A percentile compares a stretch with the other conserved stretches of the same genome.
Conservation (phyloP, 805 yeast species). For the Metschnikowia arizonensis region DNA sequence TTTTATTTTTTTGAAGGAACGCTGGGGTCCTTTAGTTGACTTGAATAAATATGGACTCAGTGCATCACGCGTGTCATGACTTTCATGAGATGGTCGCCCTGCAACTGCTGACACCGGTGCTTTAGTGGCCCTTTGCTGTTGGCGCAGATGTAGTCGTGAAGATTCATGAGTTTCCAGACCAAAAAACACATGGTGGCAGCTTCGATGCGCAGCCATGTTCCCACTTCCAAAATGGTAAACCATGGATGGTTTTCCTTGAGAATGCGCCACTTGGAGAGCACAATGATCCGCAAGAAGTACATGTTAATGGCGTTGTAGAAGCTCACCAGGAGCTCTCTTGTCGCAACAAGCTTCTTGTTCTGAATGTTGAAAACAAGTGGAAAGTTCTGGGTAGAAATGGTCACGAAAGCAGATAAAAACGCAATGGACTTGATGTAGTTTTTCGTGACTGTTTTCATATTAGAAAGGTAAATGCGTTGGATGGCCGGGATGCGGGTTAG, state of each 20-base stretch:
- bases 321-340: slow-evolving; percentile 22
- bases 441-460: slow-evolving; percentile 29
- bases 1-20: neutral
- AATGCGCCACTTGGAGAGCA: slow-evolving; percentile 42
- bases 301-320: slow-evolving; percentile 29
- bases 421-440: slow-evolving; percentile 35
- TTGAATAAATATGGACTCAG: neutral
- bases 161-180: slow-evolving; percentile 35
- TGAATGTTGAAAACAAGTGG: slow-evolving; percentile 14
- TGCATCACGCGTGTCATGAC: slow-evolving; percentile 13
- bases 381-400: slow-evolving; percentile 21
- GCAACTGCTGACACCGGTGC: slow-evolving; percentile 11
- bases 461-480: slow-evolving; percentile 12
- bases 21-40: neutral
- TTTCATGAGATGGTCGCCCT: slow-evolving; percentile 14
- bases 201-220: slow-evolving; percentile 33
- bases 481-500: slow-evolving; percentile 16
- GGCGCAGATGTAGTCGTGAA: slow-evolving; percentile 28
- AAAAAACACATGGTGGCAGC: slow-evolving; percentile 33
- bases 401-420: slow-evolving; percentile 28
- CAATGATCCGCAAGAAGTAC: slow-evolving; percentile 31
- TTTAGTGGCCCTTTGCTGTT: slow-evolving; percentile 15
- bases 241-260: slow-evolving; percentile 36
- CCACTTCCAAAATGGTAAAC: slow-evolving; percentile 24
- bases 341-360: slow-evolving; percentile 8